Evolutionary conservation across 176 grass and related monocot genomes (phyloP).

Genomic region (Otatea glauca): DNA sequence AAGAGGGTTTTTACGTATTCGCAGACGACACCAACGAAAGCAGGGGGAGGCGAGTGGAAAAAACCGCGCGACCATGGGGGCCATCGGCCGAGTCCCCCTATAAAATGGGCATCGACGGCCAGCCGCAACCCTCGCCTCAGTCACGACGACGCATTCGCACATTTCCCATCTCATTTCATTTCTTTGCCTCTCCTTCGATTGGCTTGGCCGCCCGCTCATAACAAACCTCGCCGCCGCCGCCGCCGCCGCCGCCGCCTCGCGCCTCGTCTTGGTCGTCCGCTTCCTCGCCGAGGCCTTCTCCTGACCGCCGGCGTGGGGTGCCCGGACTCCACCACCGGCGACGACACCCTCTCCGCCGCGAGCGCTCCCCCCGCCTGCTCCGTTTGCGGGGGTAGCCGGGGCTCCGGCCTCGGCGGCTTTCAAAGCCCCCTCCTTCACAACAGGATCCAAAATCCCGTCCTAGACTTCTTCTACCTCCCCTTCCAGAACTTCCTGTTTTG

Average conservation of each 20-base stretch:
- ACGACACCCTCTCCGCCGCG: constrained; percentile 54
- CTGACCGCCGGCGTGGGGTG: constrained; percentile 90
- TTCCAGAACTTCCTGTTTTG: constrained; percentile 73
- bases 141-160: constrained; percentile 35
- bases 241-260: neutral
- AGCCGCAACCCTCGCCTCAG: constrained; percentile 37
- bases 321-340: constrained; percentile 61
- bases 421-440: constrained; percentile 91
- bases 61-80: neutral
- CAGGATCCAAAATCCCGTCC: constrained; percentile 75
- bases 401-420: constrained; percentile 99
- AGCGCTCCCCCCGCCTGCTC: constrained; percentile 57
- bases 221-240: neutral
- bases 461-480: constrained; percentile 67
- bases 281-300: neutral
- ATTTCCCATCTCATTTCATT: neutral
- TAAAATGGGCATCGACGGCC: constrained; percentile 25
- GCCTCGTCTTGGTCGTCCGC: neutral
- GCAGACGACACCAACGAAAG: neutral
- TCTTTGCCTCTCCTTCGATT: neutral
- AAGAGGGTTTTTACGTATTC: neutral
- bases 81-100: constrained; percentile 19
- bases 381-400: constrained; percentile 99
- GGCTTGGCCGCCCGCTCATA: neutral
- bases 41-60: neutral